Percentiles rank a stretch among this genome's conserved stretches.
Conservation (phyloP, 495 filamentous ascomycete genomes). For the Cercophora samala region DNA sequence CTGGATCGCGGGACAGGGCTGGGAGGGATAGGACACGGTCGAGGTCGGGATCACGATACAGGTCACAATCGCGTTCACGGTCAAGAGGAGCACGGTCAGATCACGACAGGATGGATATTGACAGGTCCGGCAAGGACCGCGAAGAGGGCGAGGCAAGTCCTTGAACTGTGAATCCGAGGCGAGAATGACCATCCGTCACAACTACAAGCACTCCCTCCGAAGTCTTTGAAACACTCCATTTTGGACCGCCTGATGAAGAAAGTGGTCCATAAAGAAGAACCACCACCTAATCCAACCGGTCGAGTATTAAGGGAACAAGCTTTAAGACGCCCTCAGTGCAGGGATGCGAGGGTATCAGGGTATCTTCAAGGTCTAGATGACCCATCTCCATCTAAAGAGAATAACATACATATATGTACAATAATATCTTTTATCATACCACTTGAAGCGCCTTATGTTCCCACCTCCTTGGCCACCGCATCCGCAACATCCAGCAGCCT, state of each 20-base stretch:
- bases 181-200: too few relatives aligned
- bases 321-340: background rate
- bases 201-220: too few relatives aligned
- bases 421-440: background rate
- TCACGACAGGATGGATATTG: constrained; percentile 38
- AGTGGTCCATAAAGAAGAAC: too few relatives aligned
- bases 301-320: too few relatives aligned
- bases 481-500: constrained; percentile 56
- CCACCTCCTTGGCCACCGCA: constrained; percentile 33
- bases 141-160: constrained; percentile 12
- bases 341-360: background rate
- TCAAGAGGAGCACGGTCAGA: constrained; percentile 22
- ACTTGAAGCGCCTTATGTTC: background rate
- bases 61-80: constrained; percentile 12
- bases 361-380: background rate
- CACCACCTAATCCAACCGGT: too few relatives aligned
- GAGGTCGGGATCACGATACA: constrained; percentile 15
- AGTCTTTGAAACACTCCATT: too few relatives aligned
- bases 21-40: constrained; percentile 20
- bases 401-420: background rate
- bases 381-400: background rate
- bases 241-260: too few relatives aligned
- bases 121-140: constrained; percentile 19
- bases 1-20: constrained; percentile 18
- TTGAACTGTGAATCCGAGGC: background rate